Evolutionary conservation across 208 protist species (phyloP).

Genomic region (Entamoeba invadens): DNA sequence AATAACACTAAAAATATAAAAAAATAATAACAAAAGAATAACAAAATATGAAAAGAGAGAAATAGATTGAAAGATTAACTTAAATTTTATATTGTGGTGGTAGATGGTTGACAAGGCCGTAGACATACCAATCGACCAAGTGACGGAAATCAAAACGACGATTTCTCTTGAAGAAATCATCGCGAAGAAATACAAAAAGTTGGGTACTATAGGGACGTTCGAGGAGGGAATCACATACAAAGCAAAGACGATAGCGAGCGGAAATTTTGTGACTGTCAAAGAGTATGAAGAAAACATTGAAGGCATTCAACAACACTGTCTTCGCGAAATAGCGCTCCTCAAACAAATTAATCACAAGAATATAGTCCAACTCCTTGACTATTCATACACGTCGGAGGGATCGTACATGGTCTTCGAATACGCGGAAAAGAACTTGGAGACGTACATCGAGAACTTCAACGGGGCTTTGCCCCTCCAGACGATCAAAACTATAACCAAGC

Average conservation of each 20-base stretch:
- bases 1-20: no score
- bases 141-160: background rate
- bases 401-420: slow-evolving; percentile 61
- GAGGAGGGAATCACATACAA: background rate
- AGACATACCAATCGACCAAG: background rate
- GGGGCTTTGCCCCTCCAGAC: background rate
- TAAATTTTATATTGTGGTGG: no score
- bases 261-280: background rate
- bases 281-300: slow-evolving; percentile 73
- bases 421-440: slow-evolving; percentile 57
- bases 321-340: slow-evolving; percentile 87
- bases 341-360: slow-evolving; percentile 83
- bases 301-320: slow-evolving; percentile 79
- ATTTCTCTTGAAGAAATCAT: background rate
- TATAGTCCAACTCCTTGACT: slow-evolving; percentile 61
- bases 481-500: slow-evolving; percentile 47
- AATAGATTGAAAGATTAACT: no score
- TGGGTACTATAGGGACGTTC: background rate
- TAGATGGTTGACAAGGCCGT: no score
- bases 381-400: slow-evolving; percentile 64
- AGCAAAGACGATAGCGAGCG: background rate
- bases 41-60: no score
- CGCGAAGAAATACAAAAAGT: background rate
- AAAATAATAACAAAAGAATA: no score
- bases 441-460: slow-evolving; percentile 35